These are phyloP conservation scores for Eimeria maxima DNA, from an alignment of 169 alveolate genomes.

Conservation along the genomic window DNA sequence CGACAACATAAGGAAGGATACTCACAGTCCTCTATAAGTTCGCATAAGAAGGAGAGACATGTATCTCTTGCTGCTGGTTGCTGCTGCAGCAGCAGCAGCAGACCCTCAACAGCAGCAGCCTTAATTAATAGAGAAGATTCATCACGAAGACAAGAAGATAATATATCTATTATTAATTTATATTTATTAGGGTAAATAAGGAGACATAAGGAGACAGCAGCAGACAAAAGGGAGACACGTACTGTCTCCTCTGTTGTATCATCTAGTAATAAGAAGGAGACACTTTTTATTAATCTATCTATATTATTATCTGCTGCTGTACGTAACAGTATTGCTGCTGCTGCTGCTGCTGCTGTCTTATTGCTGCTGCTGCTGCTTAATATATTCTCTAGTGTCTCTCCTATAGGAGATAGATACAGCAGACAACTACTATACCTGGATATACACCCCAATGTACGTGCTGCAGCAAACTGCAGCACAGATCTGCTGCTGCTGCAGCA, in stretches of 20 bases:
- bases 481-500: constrained; percentile 26
- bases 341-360: constrained; percentile 94
- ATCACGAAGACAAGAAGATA: constrained; percentile 95
- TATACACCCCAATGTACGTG: background rate
- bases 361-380: constrained; percentile 55
- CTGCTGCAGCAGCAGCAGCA: constrained; percentile 18
- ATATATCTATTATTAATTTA: constrained; percentile 93
- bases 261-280: constrained; percentile 89
- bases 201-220: constrained; percentile 95
- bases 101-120: constrained; percentile 91
- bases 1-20: constrained; percentile 94
- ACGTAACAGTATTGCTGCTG: constrained; percentile 97
- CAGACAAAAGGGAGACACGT: constrained; percentile 95
- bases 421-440: background rate
- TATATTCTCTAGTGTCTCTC: background rate
- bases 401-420: background rate
- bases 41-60: constrained; percentile 96
- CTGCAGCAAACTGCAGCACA: constrained; percentile 24
- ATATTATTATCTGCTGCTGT: constrained; percentile 97
- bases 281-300: constrained; percentile 94
- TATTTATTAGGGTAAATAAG: constrained; percentile 95
- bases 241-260: constrained; percentile 91
- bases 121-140: constrained; percentile 95
- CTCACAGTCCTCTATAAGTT: constrained; percentile 99
- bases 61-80: constrained; percentile 87